Conservation (phyloP, 192 early-diverging fungal species). For the Chytriomyces confervae region DNA sequence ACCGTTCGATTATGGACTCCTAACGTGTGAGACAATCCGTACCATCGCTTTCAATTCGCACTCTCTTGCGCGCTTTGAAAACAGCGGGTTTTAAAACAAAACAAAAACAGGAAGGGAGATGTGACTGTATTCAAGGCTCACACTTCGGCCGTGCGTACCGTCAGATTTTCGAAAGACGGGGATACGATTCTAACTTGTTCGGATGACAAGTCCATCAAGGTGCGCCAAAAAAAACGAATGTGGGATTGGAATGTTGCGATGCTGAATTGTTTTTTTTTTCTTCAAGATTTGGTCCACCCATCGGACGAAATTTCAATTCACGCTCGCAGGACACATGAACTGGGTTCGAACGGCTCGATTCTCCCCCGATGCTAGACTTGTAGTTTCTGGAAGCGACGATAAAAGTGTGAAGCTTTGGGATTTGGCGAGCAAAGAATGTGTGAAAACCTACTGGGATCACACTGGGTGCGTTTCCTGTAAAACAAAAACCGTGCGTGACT, state of each 20-base stretch:
- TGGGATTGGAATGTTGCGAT: no score
- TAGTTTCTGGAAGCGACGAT: conserved; percentile 65
- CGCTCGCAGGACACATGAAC: conserved; percentile 65
- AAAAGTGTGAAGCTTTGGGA: conserved; percentile 69
- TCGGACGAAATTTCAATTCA: conserved; percentile 62
- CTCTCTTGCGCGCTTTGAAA: background rate
- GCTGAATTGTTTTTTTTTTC: background rate
- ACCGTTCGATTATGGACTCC: conserved; percentile 69
- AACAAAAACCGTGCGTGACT: background rate
- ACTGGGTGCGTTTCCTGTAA: conserved; percentile 45
- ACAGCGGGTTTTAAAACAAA: background rate
- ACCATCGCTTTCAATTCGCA: background rate
- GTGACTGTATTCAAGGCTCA: conserved; percentile 66
- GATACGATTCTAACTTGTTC: conserved; percentile 55
- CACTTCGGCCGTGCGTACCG: conserved; percentile 61
- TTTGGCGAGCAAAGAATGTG: conserved; percentile 51
- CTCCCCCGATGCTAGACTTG: conserved; percentile 56
- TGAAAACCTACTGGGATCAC: conserved; percentile 69
- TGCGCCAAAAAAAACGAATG: conserved; percentile 9
- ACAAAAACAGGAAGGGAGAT: conserved; percentile 59
- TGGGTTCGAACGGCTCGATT: conserved; percentile 64
- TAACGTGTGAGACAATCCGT: conserved; percentile 50
- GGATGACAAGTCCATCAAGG: conserved; percentile 68
- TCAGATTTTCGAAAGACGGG: conserved; percentile 61
- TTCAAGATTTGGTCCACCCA: conserved; percentile 59